These are phyloP conservation scores for Drechslerella coelobrocha DNA, from an alignment of 2,329 filamentous ascomycete species.

Conservation along the genomic window DNA sequence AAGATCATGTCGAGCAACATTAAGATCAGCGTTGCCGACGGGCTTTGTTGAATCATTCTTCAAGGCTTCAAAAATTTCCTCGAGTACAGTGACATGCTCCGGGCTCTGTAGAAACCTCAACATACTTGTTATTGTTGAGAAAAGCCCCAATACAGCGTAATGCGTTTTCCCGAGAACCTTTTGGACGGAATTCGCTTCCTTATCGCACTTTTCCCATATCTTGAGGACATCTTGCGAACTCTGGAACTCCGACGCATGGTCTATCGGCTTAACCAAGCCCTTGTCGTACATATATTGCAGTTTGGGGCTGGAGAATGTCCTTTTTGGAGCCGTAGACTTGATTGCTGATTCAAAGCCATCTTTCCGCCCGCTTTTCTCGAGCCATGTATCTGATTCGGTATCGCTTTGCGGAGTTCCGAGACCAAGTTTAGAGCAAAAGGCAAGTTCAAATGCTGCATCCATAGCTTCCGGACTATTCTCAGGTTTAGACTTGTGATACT, in stretches of 20 bases:
- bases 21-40: neutral
- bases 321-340: neutral
- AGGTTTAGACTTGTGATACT: neutral
- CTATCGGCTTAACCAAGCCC: neutral
- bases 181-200: neutral
- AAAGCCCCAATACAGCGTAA: neutral
- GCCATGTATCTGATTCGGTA: neutral
- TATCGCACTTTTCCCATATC: neutral
- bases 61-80: neutral
- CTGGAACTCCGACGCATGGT: constrained; percentile 1
- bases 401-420: neutral
- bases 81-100: neutral
- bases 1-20: neutral
- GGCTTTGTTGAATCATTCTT: neutral
- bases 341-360: neutral
- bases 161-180: neutral
- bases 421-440: neutral
- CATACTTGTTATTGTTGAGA: neutral
- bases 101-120: neutral
- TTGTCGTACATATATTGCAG: neutral
- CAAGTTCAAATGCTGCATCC: neutral
- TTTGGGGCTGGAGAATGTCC: neutral
- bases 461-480: neutral
- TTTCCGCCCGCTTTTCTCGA: neutral
- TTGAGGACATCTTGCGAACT: neutral